A percentile compares a stretch with the other conserved stretches of the same genome.
Conservation (phyloP, 768 basidiomycete genomes). For the Termitomyces sp. region DNA sequence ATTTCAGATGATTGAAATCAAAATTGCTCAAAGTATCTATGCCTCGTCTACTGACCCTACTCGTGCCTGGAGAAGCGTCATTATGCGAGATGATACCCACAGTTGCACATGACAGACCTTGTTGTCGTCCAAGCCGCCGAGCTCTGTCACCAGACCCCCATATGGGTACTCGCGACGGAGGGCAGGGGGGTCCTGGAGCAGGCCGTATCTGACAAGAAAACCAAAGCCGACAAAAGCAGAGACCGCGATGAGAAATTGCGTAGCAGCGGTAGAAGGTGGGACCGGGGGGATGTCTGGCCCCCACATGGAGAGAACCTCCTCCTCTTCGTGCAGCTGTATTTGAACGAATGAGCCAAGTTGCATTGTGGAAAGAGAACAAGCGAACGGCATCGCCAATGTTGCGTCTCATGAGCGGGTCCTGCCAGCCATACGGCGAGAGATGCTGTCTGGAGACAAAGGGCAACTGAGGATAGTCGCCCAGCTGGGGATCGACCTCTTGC, state of each 20-base stretch:
- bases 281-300: conserved; percentile 71
- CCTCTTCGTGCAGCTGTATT: conserved; percentile 68
- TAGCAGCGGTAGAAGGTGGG: conserved; percentile 51
- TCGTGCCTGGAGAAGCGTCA: conserved; percentile 18
- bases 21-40: not conserved
- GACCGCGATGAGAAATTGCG: conserved; percentile 58
- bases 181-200: conserved; percentile 57
- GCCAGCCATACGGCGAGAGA: conserved; percentile 64
- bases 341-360: conserved; percentile 5
- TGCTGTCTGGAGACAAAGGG: conserved; percentile 63
- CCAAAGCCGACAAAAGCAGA: conserved; percentile 62
- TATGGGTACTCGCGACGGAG: conserved; percentile 74
- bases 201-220: conserved; percentile 45
- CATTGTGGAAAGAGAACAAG: conserved; percentile 2
- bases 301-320: conserved; percentile 84
- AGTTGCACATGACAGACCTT: conserved; percentile 44
- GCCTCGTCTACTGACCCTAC: conserved; percentile 16
- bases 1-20: too few species aligned
- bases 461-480: conserved; percentile 68
- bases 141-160: conserved; percentile 66
- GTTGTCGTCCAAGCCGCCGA: conserved; percentile 74
- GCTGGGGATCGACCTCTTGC: conserved; percentile 54
- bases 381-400: conserved; percentile 75
- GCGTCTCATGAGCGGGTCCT: conserved; percentile 68
- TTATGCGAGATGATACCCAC: not conserved